phyloP scores from a whole-genome alignment of 2,329 filamentous ascomycete species.

The Ceratocystis eucalypticola region DNA sequence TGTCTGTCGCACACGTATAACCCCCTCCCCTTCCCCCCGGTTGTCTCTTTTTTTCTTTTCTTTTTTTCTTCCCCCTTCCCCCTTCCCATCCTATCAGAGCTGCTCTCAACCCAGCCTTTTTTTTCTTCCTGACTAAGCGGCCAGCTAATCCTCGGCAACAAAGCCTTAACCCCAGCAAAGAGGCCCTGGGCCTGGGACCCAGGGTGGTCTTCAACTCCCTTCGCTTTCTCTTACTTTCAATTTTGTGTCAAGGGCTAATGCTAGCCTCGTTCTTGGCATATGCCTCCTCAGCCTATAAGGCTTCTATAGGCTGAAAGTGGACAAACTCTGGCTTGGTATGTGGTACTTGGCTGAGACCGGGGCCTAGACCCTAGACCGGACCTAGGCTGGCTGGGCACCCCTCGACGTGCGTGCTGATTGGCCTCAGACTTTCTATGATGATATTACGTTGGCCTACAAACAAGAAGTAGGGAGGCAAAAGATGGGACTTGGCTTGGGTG shows the following conservation, averaged over 20 bases:
- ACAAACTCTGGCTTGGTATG: not conserved
- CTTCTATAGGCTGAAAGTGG: not conserved
- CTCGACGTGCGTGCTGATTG: not conserved
- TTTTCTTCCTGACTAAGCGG: not conserved
- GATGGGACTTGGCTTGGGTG: not conserved
- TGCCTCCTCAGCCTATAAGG: not conserved
- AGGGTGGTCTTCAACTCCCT: not conserved
- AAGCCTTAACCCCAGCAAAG: not conserved
- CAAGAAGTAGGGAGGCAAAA: not conserved
- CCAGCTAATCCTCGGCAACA: not conserved
- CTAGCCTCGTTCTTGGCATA: not conserved
- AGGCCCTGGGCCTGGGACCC: not conserved
- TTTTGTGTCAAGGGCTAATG: not conserved
- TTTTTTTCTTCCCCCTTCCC: not conserved
- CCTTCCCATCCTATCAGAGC: not conserved
- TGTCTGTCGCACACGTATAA: not conserved
- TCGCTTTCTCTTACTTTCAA: not conserved
- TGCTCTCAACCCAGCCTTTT: not conserved
- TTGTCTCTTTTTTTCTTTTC: not conserved
- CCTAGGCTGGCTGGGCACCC: not conserved
- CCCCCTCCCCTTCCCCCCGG: not conserved
- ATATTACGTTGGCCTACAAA: not conserved
- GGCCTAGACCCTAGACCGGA: not conserved
- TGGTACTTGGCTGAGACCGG: not conserved
- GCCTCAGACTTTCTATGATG: not conserved